Evolutionary conservation across 2,329 filamentous ascomycete species (phyloP), one percentile per base, ranked within the genome.

Genomic region (Ophiostoma novo-ulmi): DNA sequence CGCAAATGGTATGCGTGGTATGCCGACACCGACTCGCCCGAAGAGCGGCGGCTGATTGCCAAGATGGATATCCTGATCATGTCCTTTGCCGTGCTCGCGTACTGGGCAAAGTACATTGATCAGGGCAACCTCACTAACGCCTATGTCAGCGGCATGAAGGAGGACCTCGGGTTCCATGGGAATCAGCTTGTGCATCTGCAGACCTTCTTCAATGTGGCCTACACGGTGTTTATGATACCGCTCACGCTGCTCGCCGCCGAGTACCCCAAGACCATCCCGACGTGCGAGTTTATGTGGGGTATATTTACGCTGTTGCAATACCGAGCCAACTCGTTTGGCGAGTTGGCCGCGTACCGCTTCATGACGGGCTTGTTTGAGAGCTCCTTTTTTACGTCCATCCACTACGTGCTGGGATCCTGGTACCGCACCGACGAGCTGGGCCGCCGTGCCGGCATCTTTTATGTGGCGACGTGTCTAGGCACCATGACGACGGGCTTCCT

Each of bases 371-470:
- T 61, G 75, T 76, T 71, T 41, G 70, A 71, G 55, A 71, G 70
- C 79, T 0, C 83, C 0, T 85, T 85, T 61, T 84, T 82, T 65
- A 85, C 85, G 0, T 85, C 85, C 31, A 81, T 86, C 63, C 80
- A 81, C 72, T 82, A 81, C 70, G 78, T 82, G 68, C 77, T 82
- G 4, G 80, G 81, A 2, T 78, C 84, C 0, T 90, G 87, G 87
- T 89, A 89, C 73, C 88, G 83, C 0, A 81, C 82, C 36, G 80
- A 81, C n/a, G 87, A 89, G 72, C 81, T 90, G 0, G 87, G 85
- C 0, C 89, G 89, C 75, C 82, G 88, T 1, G 86, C 82, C 3
- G 87, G 85, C 44, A 85, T 90, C 67, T 90, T 89, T 75, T 88
- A 85, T 0, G 81, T 85, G 0, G 87, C 85, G 11, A 87, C 86